These are phyloP conservation scores for Plantago major DNA, from an alignment of 257 asterid species.

Conservation along the genomic window DNA sequence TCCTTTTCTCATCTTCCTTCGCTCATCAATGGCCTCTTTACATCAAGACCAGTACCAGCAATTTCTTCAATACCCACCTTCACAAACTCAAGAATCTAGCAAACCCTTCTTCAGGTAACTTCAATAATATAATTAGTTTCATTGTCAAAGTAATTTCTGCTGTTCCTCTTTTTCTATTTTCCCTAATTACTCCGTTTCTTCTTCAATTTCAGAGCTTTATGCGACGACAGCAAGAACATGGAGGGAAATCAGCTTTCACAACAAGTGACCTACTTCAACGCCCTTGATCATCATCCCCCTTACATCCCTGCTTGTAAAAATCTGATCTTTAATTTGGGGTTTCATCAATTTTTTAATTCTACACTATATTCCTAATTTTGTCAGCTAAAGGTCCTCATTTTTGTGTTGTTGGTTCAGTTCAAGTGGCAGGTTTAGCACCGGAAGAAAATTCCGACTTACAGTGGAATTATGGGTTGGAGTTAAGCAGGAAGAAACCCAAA, in stretches of 20 bases:
- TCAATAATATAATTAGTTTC: conserved; percentile 3
- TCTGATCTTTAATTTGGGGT: conserved; percentile 3
- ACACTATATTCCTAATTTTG: not conserved
- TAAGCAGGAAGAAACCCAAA: conserved; percentile 61
- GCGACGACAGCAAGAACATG: conserved; percentile 36
- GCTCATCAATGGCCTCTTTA: conserved; percentile 60
- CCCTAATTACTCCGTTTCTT: not conserved
- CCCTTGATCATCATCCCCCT: conserved; percentile 85
- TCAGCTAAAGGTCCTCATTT: not conserved
- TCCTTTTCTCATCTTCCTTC: not conserved
- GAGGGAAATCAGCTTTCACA: conserved; percentile 69
- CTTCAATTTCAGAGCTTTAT: conserved; percentile 53
- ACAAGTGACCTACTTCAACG: conserved; percentile 58
- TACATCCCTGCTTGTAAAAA: conserved; percentile 79
- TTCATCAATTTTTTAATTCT: not conserved
- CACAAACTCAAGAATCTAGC: conserved; percentile 42
- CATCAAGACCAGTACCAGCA: conserved; percentile 66
- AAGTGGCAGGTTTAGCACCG: conserved; percentile 75
- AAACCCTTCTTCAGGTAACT: conserved; percentile 53
- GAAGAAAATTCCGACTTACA: conserved; percentile 65
- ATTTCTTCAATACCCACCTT: conserved; percentile 43
- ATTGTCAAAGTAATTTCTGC: not conserved
- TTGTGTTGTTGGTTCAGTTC: conserved; percentile 46
- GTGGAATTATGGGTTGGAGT: conserved; percentile 68
- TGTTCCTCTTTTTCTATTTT: not conserved